Evolutionary conservation across 345 rosid genomes (phyloP).

Genomic region (Eutrema heterophyllum): DNA sequence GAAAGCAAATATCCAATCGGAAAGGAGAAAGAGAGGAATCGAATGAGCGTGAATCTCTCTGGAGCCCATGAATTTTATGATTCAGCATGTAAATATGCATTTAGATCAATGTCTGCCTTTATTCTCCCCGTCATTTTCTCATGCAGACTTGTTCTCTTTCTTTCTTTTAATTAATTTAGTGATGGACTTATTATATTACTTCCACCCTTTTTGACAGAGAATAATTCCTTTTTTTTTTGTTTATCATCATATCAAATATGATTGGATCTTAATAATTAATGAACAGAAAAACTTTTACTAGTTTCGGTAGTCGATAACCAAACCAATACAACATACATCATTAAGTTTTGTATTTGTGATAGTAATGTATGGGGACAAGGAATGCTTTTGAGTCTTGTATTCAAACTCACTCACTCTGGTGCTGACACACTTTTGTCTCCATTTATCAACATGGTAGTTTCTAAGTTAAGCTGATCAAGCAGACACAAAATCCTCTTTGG

Average conservation of each 20-base stretch:
- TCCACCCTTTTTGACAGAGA: neutral
- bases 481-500: neutral
- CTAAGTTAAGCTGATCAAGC: neutral
- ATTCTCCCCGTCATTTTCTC: conserved; percentile 23
- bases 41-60: conserved; percentile 28
- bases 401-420: too few relatives aligned
- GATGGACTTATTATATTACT: too few relatives aligned
- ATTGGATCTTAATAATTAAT: neutral
- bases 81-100: neutral
- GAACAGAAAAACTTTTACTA: neutral
- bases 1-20: neutral
- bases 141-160: conserved; percentile 18
- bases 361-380: neutral
- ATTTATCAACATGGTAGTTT: neutral
- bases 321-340: neutral
- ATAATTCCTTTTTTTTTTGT: neutral
- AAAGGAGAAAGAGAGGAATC: neutral
- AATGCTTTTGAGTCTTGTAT: too few relatives aligned
- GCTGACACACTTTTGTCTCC: too few relatives aligned
- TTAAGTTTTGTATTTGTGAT: neutral
- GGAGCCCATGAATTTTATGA: conserved; percentile 2
- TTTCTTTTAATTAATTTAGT: neutral
- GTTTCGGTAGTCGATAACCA: neutral
- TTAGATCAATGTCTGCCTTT: conserved; percentile 4
- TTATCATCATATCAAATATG: neutral